Base-by-base conservation (phyloP, 1,284 basidiomycete genomes). In the Trametes hirsuta region DNA sequence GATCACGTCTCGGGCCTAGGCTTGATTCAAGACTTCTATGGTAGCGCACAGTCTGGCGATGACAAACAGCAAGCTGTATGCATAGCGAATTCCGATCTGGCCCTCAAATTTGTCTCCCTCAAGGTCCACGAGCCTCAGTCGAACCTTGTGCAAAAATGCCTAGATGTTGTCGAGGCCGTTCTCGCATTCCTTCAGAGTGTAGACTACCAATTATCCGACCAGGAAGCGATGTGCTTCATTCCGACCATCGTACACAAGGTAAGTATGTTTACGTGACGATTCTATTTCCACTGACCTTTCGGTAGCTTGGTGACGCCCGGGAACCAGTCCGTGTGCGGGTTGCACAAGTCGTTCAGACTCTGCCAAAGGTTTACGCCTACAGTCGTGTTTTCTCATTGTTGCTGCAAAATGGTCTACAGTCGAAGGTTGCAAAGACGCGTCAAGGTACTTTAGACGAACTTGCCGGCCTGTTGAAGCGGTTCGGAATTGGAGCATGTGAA, bases 71-170 rank as follows among this genome's bases (percentile, higher is more conserved):
- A 85, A 68, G 83, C 83, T 34, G 79, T 93, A n/a, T 88, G 94
- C 58, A 71, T 97, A 30, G 93, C 94, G 35, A 98, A 97, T 73
- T 87, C 94, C 47, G 97, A 99, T 73, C 80, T 99, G 37, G 86
- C 94, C 2, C 80, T 99, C 72, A 98, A 98, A 81, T 99, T 99
- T 69, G 85, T 91, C 18, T 96, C 95, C 1, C 84, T 99, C 66
- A 92, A 95, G 64, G 83, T 92, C 42, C 89, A 97, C 65, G 94
- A 97, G 74, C 93, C 96, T 58, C 97, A 97, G 73, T 95, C 97
- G 6, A 97, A 95, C 71, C 80, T 98, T 24, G 84, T 91, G 10
- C 86, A 93, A 50, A 94, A 93, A 73, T 96, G 94, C 70, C 77
- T 99, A 64, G 97, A 99, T 63, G 85, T 95, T 25, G 82, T 97